phyloP scores from a whole-genome alignment of 495 filamentous ascomycete genomes.

The Beverwykella pulmonaria region DNA sequence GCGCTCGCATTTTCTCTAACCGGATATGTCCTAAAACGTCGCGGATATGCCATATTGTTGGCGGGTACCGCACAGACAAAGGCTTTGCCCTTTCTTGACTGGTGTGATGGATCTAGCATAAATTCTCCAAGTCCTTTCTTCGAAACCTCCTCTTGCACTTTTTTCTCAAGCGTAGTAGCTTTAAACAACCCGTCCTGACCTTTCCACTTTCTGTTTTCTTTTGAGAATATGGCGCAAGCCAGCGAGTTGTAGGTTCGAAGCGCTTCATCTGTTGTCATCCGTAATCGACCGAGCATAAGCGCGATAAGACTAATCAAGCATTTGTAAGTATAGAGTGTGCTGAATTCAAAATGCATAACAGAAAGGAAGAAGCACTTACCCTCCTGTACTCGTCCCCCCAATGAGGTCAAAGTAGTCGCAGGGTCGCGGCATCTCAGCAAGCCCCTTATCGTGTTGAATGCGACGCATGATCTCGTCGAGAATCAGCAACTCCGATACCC shows the following conservation, averaged over 20 bases:
- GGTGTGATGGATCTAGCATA: background rate
- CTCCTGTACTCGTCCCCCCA: conserved; percentile 23
- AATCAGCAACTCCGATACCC: conserved; percentile 34
- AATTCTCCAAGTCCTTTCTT: background rate
- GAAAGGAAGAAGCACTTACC: background rate
- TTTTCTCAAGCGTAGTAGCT: conserved; percentile 1
- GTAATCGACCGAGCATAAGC: background rate
- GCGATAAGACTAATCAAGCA: background rate
- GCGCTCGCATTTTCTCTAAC: no score
- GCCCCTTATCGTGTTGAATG: conserved; percentile 11
- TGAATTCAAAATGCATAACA: background rate
- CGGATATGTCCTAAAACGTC: no score
- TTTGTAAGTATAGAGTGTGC: background rate
- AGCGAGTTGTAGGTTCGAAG: background rate
- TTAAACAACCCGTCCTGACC: no score
- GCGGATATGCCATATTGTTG: no score
- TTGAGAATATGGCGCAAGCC: no score
- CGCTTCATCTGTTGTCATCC: background rate
- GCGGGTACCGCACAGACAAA: no score
- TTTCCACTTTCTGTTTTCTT: no score
- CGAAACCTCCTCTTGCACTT: background rate
- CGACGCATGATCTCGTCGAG: conserved; percentile 33
- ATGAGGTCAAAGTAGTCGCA: conserved; percentile 39
- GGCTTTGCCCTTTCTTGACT: background rate
- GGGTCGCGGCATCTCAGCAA: conserved; percentile 25